Evolutionary conservation across 345 rosid genomes (phyloP).

Genomic region (Moringa oleifera): DNA sequence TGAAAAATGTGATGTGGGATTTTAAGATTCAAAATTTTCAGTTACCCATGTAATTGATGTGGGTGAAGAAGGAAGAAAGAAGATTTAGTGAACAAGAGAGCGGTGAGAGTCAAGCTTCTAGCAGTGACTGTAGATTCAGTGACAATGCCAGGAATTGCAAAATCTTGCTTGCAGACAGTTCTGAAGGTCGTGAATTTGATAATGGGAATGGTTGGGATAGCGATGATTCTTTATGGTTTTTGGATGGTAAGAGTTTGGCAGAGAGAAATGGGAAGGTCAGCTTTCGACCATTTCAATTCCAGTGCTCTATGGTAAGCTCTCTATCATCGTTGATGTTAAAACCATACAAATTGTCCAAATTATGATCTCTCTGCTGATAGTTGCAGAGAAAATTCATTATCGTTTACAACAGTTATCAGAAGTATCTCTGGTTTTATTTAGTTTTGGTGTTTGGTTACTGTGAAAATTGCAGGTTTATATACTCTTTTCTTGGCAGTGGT

Average conservation of each 20-base stretch:
- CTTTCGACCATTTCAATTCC: conserved; percentile 23
- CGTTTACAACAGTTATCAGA: background rate
- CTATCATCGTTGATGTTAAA: too few relatives aligned
- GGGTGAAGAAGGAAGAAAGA: too few relatives aligned
- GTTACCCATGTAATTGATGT: too few relatives aligned
- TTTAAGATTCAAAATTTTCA: too few relatives aligned
- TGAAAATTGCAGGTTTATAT: conserved; percentile 46
- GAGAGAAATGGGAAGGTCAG: conserved; percentile 32
- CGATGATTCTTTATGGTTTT: conserved; percentile 42
- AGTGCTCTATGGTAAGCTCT: conserved; percentile 3
- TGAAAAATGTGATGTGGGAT: too few relatives aligned
- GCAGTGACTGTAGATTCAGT: too few relatives aligned
- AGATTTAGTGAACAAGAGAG: too few relatives aligned
- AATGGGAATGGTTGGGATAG: conserved; percentile 45
- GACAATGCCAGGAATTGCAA: conserved; percentile 30
- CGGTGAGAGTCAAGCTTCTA: too few relatives aligned
- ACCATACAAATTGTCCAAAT: too few relatives aligned
- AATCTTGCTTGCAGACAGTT: conserved; percentile 24
- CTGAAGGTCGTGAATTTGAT: conserved; percentile 37
- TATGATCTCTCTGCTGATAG: too few relatives aligned
- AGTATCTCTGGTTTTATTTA: background rate
- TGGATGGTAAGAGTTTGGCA: conserved; percentile 57
- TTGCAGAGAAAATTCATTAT: too few relatives aligned
- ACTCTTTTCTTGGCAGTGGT: conserved; percentile 34
- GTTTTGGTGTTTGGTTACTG: background rate